Percentiles rank a stretch among this genome's conserved stretches.
phyloP scores from a whole-genome alignment of 2,329 filamentous ascomycete species.

The Aspergillus hiratsukae region DNA sequence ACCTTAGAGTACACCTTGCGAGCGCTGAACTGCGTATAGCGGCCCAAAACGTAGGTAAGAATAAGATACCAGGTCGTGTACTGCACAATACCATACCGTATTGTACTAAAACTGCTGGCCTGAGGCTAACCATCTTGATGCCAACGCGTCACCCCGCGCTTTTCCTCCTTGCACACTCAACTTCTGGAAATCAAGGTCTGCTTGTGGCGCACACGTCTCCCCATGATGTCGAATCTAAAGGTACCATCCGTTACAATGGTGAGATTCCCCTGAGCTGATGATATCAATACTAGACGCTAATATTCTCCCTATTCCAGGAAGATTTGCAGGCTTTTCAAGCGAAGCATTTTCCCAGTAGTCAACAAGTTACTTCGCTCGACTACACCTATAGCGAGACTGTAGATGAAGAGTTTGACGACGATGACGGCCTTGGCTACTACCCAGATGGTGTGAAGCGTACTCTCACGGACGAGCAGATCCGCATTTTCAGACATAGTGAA shows the following conservation, averaged over 20 bases:
- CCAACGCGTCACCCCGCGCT: background rate
- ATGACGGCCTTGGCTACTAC: constrained; percentile 75
- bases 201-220: background rate
- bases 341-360: constrained; percentile 50
- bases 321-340: constrained; percentile 58
- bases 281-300: background rate
- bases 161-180: background rate
- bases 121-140: background rate
- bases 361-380: constrained; percentile 1
- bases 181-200: background rate
- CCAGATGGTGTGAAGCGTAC: constrained; percentile 81
- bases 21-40: background rate
- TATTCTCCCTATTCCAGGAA: constrained; percentile 40
- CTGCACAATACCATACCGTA: background rate
- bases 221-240: constrained; percentile 11
- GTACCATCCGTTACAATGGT: constrained; percentile 36
- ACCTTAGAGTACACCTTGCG: background rate
- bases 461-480: constrained; percentile 84
- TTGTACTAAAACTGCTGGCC: background rate
- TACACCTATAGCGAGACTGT: background rate
- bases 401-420: constrained; percentile 23
- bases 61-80: background rate
- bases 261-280: constrained; percentile 4
- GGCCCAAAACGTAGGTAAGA: background rate
- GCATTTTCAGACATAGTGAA: constrained; percentile 86